phyloP scores from a whole-genome alignment of 2,329 filamentous ascomycete species.

The Emmonsia crescens region DNA sequence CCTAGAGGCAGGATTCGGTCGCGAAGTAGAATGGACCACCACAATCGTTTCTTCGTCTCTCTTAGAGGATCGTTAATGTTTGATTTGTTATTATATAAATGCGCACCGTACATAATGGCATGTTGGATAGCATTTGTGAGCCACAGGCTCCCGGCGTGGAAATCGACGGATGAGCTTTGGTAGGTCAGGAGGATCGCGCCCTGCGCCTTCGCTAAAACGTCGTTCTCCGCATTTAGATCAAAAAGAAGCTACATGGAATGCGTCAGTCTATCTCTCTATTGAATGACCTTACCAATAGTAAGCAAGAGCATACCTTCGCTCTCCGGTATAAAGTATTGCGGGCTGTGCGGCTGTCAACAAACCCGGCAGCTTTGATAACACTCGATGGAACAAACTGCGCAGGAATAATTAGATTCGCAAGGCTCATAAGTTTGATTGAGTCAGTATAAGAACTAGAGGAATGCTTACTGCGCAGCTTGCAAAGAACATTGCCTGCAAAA shows the following conservation, averaged over 20 bases:
- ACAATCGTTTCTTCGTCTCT: slow-evolving; percentile 39
- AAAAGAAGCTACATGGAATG: slow-evolving; percentile 19
- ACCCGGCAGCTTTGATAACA: slow-evolving; percentile 32
- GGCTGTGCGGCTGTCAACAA: slow-evolving; percentile 34
- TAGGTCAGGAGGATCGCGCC: slow-evolving; percentile 22
- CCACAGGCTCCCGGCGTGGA: slow-evolving; percentile 31
- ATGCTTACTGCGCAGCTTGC: slow-evolving; percentile 30
- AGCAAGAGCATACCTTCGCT: slow-evolving; percentile 25
- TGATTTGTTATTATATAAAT: slow-evolving; percentile 36
- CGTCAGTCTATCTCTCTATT: background rate
- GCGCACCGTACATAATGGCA: slow-evolving; percentile 37
- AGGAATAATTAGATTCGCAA: slow-evolving; percentile 13
- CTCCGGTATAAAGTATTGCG: slow-evolving; percentile 37
- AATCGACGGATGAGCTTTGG: slow-evolving; percentile 31
- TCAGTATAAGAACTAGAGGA: slow-evolving; percentile 10
- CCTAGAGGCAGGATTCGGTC: slow-evolving; percentile 42
- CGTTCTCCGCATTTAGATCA: slow-evolving; percentile 20
- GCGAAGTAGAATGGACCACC: slow-evolving; percentile 46
- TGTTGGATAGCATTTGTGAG: slow-evolving; percentile 41
- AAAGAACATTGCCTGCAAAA: slow-evolving; percentile 24
- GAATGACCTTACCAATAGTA: background rate
- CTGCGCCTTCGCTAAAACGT: slow-evolving; percentile 20
- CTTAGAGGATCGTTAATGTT: slow-evolving; percentile 28
- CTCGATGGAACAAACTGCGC: slow-evolving; percentile 39
- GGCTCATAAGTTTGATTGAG: slow-evolving; percentile 9